These are phyloP conservation scores for Crithidia fasciculata DNA, from an alignment of 208 protist species.

Conservation along the genomic window DNA sequence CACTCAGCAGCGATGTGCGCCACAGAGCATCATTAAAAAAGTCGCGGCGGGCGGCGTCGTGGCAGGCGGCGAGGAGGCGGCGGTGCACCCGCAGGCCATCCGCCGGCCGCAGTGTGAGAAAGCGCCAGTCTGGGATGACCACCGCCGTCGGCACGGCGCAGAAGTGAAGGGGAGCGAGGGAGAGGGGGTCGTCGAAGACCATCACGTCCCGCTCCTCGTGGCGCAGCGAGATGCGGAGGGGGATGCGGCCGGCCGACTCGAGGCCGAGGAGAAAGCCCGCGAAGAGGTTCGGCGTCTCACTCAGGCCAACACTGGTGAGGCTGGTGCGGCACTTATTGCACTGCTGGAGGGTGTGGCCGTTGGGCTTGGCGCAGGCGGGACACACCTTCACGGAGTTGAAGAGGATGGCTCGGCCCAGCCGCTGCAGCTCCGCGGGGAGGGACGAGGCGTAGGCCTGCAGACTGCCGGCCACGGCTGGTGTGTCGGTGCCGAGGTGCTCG, in stretches of 20 bases:
- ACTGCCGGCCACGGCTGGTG: slow-evolving; percentile 17
- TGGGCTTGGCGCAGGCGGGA: slow-evolving; percentile 55
- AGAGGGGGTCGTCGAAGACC: slow-evolving; percentile 72
- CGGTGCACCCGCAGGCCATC: slow-evolving; percentile 35
- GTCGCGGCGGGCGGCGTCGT: slow-evolving; percentile 24
- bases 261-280: slow-evolving; percentile 62
- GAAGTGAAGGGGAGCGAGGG: slow-evolving; percentile 62
- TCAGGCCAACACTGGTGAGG: slow-evolving; percentile 32
- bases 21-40: slow-evolving; percentile 34
- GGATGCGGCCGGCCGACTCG: slow-evolving; percentile 29
- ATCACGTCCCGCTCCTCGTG: slow-evolving; percentile 34
- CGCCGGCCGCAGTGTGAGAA: slow-evolving; percentile 46
- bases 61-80: slow-evolving; percentile 25
- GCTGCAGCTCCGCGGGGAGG: background rate
- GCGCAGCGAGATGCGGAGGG: slow-evolving; percentile 56
- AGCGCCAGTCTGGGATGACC: slow-evolving; percentile 66
- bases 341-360: slow-evolving; percentile 51
- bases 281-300: slow-evolving; percentile 67
- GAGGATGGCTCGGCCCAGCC: slow-evolving; percentile 14
- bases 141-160: slow-evolving; percentile 48
- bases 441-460: slow-evolving; percentile 27
- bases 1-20: slow-evolving; percentile 18
- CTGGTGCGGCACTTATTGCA: slow-evolving; percentile 58
- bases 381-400: slow-evolving; percentile 62
- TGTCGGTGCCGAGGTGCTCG: slow-evolving; percentile 2